Percentiles rank a stretch among this genome's conserved stretches.
These are phyloP conservation scores for Eurotiales sp. DNA, from an alignment of 2,329 filamentous ascomycete species.

Conservation along the genomic window DNA sequence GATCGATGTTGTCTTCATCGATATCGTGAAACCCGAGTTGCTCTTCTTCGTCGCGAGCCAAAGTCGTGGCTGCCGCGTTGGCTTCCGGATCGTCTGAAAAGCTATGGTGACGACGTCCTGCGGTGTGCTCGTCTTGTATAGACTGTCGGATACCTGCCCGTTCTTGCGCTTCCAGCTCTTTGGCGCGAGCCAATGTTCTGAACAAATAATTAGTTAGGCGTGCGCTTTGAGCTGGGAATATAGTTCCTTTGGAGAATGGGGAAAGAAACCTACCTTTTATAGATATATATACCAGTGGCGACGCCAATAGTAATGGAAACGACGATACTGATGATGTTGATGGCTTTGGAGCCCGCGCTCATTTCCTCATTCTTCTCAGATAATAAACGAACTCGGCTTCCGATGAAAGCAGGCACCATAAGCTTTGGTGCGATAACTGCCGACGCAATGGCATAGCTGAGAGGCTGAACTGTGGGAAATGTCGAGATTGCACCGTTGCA, in stretches of 20 bases:
- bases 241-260: neutral
- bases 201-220: constrained; percentile 6
- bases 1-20: constrained; percentile 38
- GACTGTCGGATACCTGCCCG: constrained; percentile 36
- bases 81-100: constrained; percentile 39
- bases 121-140: constrained; percentile 31
- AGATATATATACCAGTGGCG: constrained; percentile 79
- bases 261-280: constrained; percentile 57
- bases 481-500: constrained; percentile 94
- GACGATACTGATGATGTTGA: constrained; percentile 80
- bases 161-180: constrained; percentile 48
- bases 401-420: constrained; percentile 88
- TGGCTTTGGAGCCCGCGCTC: constrained; percentile 69
- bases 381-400: constrained; percentile 73
- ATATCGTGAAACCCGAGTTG: constrained; percentile 36
- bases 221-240: neutral
- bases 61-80: constrained; percentile 36
- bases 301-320: constrained; percentile 68
- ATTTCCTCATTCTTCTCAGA: constrained; percentile 82
- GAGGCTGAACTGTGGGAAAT: constrained; percentile 78
- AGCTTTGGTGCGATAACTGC: constrained; percentile 80
- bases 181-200: constrained; percentile 47
- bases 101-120: constrained; percentile 29
- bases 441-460: constrained; percentile 76
- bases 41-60: constrained; percentile 43